These are phyloP conservation scores for Cichorium intybus DNA, from an alignment of 140 eudicot genomes.

Conservation along the genomic window DNA sequence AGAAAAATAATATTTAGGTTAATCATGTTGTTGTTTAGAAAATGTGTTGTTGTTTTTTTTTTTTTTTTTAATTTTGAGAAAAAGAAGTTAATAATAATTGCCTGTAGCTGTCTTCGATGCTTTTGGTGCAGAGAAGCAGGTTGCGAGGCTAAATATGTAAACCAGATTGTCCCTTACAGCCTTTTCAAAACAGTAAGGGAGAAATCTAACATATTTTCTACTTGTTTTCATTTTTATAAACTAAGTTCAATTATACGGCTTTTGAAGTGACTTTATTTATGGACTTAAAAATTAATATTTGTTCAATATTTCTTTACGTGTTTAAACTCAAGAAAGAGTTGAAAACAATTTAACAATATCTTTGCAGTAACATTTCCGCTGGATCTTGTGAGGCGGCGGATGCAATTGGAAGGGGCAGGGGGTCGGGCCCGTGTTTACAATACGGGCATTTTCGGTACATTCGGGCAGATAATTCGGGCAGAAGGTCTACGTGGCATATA, in stretches of 20 bases:
- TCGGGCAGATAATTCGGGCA: slow-evolving; percentile 52
- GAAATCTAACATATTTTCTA: slow-evolving; percentile 8
- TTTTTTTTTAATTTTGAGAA: too few relatives aligned
- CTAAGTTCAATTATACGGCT: slow-evolving; percentile 4
- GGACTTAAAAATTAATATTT: slow-evolving; percentile 24
- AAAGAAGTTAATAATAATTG: slow-evolving; percentile 60
- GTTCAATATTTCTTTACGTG: not conserved
- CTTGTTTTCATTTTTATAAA: slow-evolving; percentile 13
- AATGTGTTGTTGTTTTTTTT: not conserved
- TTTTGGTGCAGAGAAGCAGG: slow-evolving; percentile 94
- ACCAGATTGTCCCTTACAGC: slow-evolving; percentile 63
- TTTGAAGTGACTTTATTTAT: slow-evolving; percentile 27
- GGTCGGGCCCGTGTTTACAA: slow-evolving; percentile 80
- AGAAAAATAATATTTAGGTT: not conserved
- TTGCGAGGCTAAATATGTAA: slow-evolving; percentile 56
- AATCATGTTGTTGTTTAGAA: not conserved
- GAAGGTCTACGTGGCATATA: slow-evolving; percentile 90
- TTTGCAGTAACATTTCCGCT: slow-evolving; percentile 80
- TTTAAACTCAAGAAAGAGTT: too few relatives aligned
- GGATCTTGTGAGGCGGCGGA: slow-evolving; percentile 96
- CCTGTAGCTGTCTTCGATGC: slow-evolving; percentile 75
- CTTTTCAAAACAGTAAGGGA: slow-evolving; percentile 35
- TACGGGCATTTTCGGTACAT: slow-evolving; percentile 67
- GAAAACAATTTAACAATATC: not conserved
- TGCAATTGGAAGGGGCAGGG: slow-evolving; percentile 97